These are phyloP conservation scores for Ganoderma lucidum DNA, from an alignment of 1,284 basidiomycete species.

Conservation along the genomic window DNA sequence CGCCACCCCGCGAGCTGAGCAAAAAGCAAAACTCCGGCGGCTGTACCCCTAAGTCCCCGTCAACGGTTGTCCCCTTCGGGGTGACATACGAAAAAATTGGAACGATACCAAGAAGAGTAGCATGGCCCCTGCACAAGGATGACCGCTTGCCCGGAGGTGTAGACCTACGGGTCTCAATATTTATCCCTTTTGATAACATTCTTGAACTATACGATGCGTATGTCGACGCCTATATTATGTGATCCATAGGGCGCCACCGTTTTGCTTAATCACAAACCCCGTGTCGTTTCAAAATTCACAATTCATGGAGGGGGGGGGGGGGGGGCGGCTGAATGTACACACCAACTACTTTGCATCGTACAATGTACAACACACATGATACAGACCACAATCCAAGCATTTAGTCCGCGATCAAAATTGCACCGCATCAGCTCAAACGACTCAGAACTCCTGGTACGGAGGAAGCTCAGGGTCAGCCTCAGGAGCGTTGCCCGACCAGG, in stretches of 20 bases:
- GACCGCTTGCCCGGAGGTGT: conserved; percentile 28
- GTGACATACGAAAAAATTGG: conserved; percentile 29
- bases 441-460: conserved; percentile 68
- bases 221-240: too few species aligned
- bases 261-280: too few species aligned
- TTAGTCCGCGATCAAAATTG: conserved; percentile 1
- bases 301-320: too few species aligned
- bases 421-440: not conserved
- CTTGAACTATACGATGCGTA: too few species aligned
- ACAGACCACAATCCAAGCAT: conserved; percentile 11
- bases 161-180: conserved; percentile 29
- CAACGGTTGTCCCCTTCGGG: conserved; percentile 20
- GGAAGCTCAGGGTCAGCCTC: conserved; percentile 63
- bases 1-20: conserved; percentile 12
- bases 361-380: not conserved
- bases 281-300: too few species aligned
- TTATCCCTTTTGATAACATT: conserved; percentile 10
- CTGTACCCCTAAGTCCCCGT: too few species aligned
- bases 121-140: conserved; percentile 29
- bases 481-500: conserved; percentile 8
- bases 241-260: too few species aligned
- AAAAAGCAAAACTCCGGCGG: conserved; percentile 13
- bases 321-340: too few species aligned
- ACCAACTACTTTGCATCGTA: not conserved
- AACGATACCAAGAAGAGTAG: conserved; percentile 29